Evolutionary conservation across 345 rosid species (phyloP).

Genomic region (Erysimum cheiranthoides): DNA sequence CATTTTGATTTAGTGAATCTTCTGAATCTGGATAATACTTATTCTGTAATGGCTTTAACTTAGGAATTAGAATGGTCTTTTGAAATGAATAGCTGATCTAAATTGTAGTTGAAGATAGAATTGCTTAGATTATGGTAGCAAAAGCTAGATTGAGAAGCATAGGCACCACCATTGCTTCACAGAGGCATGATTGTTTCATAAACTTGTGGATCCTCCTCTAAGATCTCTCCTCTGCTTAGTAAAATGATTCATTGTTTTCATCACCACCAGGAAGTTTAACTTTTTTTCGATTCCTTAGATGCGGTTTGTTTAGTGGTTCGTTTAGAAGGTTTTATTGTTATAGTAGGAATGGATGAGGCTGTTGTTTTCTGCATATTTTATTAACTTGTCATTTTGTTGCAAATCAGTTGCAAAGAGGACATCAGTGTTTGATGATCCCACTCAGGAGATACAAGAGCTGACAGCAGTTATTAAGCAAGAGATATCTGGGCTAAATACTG

Average conservation of each 20-base stretch:
- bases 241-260: background rate
- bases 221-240: slow-evolving; percentile 3
- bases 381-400: slow-evolving; percentile 14
- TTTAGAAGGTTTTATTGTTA: slow-evolving; percentile 16
- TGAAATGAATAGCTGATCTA: slow-evolving; percentile 8
- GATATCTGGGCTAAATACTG: slow-evolving; percentile 77
- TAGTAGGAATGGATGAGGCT: slow-evolving; percentile 6
- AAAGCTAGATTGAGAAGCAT: slow-evolving; percentile 12
- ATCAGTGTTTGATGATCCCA: slow-evolving; percentile 88
- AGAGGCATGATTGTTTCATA: slow-evolving; percentile 6
- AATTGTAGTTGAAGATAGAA: slow-evolving; percentile 11
- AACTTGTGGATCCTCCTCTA: background rate
- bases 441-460: slow-evolving; percentile 80
- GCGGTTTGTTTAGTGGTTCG: slow-evolving; percentile 6
- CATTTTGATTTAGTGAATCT: slow-evolving; percentile 26
- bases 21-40: slow-evolving; percentile 15
- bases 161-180: slow-evolving; percentile 11
- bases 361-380: background rate
- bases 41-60: slow-evolving; percentile 13
- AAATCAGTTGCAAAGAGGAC: slow-evolving; percentile 80
- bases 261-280: background rate
- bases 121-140: slow-evolving; percentile 7
- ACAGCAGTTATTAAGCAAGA: slow-evolving; percentile 83
- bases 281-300: too few species aligned
- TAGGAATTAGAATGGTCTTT: slow-evolving; percentile 16